phyloP scores from a whole-genome alignment of 306 rosid genomes.

The Luffa acutangula region DNA sequence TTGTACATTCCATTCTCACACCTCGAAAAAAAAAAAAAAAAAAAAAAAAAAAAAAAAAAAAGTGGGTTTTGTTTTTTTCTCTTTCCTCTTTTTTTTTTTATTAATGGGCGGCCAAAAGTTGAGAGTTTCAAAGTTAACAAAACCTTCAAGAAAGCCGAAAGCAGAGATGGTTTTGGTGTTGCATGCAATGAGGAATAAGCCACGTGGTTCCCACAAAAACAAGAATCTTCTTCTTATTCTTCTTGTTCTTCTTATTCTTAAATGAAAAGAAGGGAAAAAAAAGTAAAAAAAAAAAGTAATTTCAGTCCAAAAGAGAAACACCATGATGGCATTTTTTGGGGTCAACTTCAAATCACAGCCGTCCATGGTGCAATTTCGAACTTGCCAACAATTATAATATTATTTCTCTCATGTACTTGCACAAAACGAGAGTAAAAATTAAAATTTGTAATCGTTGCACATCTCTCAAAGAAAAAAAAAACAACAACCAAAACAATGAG shows the following conservation, averaged over 20 bases:
- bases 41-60: no score
- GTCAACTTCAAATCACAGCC: conserved; percentile 12
- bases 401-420: not conserved
- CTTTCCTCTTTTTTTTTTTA: not conserved
- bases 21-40: no score
- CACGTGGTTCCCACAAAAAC: conserved; percentile 6
- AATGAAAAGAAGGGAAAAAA: not conserved
- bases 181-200: conserved; percentile 6
- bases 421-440: not conserved
- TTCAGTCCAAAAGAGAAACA: not conserved
- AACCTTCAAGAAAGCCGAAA: conserved; percentile 1
- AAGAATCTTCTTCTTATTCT: not conserved
- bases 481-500: not conserved
- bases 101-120: conserved; percentile 36
- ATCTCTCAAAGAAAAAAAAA: not conserved
- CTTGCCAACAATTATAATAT: not conserved
- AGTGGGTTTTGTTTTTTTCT: not conserved
- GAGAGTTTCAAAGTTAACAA: not conserved
- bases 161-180: not conserved
- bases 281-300: not conserved
- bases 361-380: conserved; percentile 1
- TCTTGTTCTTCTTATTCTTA: not conserved
- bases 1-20: no score
- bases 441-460: not conserved
- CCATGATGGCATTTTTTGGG: not conserved